Evolutionary conservation across 2,329 filamentous ascomycete species (phyloP).

Genomic region (Colletotrichum endophyticum): DNA sequence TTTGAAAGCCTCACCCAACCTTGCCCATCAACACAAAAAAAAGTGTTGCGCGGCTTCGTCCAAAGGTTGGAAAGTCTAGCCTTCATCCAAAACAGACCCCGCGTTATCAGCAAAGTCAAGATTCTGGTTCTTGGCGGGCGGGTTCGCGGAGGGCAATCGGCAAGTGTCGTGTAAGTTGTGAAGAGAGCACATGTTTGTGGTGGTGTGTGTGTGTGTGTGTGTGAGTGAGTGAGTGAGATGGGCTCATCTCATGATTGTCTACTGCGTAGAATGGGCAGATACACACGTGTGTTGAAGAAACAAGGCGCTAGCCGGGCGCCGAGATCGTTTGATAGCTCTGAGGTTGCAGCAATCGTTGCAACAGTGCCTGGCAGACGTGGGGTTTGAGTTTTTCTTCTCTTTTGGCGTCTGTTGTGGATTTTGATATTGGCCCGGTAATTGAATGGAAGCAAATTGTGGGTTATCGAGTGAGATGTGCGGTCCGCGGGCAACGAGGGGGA

Average conservation of each 20-base stretch:
- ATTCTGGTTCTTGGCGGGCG: neutral
- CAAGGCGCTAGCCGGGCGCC: neutral
- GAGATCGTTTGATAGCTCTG: conserved; percentile 3
- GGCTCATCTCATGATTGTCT: neutral
- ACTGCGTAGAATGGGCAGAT: neutral
- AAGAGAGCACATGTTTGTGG: neutral
- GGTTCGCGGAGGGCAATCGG: neutral
- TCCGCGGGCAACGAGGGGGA: neutral
- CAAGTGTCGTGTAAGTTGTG: neutral
- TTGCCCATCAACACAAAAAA: neutral
- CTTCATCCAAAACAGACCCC: conserved; percentile 18
- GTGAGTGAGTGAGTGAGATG: neutral
- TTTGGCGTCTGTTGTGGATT: neutral
- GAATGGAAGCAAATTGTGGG: neutral
- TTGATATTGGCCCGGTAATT: neutral
- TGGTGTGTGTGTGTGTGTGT: neutral
- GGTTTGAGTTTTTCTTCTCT: neutral
- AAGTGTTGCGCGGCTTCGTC: conserved; percentile 10
- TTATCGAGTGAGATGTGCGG: neutral
- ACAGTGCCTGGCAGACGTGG: neutral
- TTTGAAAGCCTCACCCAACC: neutral
- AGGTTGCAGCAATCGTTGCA: conserved; percentile 9
- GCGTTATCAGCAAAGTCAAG: conserved; percentile 17
- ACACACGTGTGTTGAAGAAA: neutral
- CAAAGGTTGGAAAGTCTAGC: neutral